Conservation (phyloP, 2,329 filamentous ascomycete genomes). For the Nemania sp. region DNA sequence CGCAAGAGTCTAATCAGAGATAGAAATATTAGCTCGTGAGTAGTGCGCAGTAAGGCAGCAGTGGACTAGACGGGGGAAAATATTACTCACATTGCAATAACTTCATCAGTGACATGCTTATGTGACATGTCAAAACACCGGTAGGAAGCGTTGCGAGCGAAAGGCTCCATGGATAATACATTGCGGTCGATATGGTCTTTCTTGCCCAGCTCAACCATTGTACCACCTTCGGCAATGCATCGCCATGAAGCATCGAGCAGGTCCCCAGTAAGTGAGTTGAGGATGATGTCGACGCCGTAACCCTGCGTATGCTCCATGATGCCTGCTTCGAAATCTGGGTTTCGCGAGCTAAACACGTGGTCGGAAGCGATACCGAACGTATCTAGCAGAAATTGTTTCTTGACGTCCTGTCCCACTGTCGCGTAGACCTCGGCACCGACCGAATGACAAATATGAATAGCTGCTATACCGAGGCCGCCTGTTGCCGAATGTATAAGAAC, state of each 20-base stretch:
- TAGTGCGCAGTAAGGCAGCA: too few relatives aligned
- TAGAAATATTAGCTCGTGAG: too few relatives aligned
- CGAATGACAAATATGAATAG: background rate
- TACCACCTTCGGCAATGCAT: background rate
- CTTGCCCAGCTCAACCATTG: constrained; percentile 12
- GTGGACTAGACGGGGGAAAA: too few relatives aligned
- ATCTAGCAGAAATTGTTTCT: background rate
- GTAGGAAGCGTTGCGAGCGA: constrained; percentile 6
- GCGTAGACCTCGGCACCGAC: background rate
- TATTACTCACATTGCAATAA: background rate
- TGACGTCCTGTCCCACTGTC: background rate
- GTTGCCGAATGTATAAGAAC: background rate
- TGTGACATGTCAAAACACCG: constrained; percentile 4
- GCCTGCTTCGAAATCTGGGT: background rate
- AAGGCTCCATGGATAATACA: constrained; percentile 4
- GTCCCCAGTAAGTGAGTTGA: background rate
- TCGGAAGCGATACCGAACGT: background rate
- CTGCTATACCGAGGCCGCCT: background rate
- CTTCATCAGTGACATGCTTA: background rate
- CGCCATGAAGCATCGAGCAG: background rate
- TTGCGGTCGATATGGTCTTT: constrained; percentile 10
- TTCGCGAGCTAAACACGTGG: background rate
- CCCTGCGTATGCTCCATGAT: background rate
- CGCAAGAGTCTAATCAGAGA: too few relatives aligned
- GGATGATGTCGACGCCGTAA: constrained; percentile 5